Conservation (phyloP, 495 filamentous ascomycete species). For the Neurospora pannonica region DNA sequence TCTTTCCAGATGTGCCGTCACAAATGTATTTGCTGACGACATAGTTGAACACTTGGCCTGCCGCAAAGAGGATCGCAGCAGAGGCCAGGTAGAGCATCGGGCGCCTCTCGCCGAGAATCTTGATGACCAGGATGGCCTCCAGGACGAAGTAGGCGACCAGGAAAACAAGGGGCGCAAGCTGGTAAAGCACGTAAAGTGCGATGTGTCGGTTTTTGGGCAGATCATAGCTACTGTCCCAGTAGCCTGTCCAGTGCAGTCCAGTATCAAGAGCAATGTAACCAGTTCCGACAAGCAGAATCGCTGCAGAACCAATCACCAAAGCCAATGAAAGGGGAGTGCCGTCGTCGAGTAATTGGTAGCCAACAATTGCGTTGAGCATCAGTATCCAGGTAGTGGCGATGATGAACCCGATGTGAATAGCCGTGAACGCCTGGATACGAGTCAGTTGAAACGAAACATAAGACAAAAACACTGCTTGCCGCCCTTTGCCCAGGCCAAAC, state of each 20-base stretch:
- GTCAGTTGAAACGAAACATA: constrained; percentile 7
- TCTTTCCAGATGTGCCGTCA: constrained; percentile 66
- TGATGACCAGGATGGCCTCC: constrained; percentile 72
- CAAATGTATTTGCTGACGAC: constrained; percentile 88
- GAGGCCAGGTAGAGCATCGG: constrained; percentile 77
- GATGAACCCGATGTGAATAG: constrained; percentile 85
- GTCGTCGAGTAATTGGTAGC: constrained; percentile 89
- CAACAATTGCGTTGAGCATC: constrained; percentile 83
- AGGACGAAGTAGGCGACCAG: constrained; percentile 73
- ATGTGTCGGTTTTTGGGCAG: constrained; percentile 57
- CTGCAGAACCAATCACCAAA: constrained; percentile 59
- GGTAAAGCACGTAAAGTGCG: constrained; percentile 88
- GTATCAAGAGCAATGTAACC: constrained; percentile 96
- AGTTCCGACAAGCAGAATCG: constrained; percentile 73
- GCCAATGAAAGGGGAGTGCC: constrained; percentile 77
- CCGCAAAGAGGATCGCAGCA: constrained; percentile 73
- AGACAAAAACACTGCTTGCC: not conserved
- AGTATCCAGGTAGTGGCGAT: constrained; percentile 84
- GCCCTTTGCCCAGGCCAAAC: constrained; percentile 29
- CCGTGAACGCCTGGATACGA: constrained; percentile 66
- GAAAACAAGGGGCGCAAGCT: constrained; percentile 83
- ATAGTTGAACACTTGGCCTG: constrained; percentile 93
- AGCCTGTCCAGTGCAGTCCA: constrained; percentile 72
- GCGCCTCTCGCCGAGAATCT: constrained; percentile 71
- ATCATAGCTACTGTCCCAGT: constrained; percentile 52